Conservation (phyloP, 345 rosid genomes). For the Gossypium rotundifolium region DNA sequence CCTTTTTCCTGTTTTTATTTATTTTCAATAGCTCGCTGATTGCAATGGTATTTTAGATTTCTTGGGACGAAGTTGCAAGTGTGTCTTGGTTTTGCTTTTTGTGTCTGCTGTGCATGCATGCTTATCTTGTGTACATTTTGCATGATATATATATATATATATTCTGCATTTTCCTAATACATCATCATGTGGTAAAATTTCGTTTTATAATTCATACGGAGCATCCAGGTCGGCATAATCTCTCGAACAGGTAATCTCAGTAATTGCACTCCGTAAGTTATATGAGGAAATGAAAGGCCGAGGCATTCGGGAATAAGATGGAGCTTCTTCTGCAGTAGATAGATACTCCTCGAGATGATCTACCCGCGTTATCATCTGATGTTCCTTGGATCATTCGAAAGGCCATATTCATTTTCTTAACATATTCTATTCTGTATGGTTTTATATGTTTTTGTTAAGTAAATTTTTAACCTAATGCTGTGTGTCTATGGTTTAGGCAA, state of each 20-base stretch:
- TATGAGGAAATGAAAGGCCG: slow-evolving; percentile 81
- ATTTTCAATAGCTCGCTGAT: background rate
- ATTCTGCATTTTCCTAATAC: background rate
- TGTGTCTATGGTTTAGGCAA: slow-evolving; percentile 47
- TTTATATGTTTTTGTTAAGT: too few species aligned
- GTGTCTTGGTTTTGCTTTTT: background rate
- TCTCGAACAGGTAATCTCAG: slow-evolving; percentile 44
- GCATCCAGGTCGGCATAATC: slow-evolving; percentile 42
- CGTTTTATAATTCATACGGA: slow-evolving; percentile 28
- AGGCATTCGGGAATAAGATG: slow-evolving; percentile 75
- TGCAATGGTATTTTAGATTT: background rate
- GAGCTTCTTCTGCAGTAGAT: slow-evolving; percentile 50
- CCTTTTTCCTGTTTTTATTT: background rate
- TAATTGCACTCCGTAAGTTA: slow-evolving; percentile 87
- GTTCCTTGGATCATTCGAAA: slow-evolving; percentile 87
- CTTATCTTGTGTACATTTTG: background rate
- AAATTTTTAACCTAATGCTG: background rate
- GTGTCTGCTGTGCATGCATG: background rate
- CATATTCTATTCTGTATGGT: background rate
- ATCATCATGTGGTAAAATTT: background rate
- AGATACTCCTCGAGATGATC: slow-evolving; percentile 60
- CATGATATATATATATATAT: background rate
- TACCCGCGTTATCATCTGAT: slow-evolving; percentile 86
- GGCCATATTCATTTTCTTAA: slow-evolving; percentile 32
- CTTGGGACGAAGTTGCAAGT: background rate